Evolutionary conservation across 495 filamentous ascomycete genomes (phyloP).

Genomic region (Penicillium argentinense): DNA sequence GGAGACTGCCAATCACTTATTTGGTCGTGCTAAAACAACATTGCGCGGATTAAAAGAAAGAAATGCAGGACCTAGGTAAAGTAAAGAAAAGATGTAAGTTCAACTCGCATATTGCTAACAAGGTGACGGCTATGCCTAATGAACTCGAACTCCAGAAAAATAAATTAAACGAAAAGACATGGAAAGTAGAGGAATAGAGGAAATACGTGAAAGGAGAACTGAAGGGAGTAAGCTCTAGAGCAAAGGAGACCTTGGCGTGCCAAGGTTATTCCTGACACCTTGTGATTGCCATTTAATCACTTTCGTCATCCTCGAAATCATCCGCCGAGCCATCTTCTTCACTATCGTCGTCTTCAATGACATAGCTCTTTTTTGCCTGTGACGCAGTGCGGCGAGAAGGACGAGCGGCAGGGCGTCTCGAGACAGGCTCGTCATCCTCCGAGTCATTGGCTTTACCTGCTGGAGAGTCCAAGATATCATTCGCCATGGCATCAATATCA

Average conservation of each 20-base stretch:
- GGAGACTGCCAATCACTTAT: no score
- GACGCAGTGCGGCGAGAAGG: constrained; percentile 55
- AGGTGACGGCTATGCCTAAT: no score
- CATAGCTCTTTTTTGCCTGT: constrained; percentile 53
- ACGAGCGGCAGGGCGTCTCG: constrained; percentile 40
- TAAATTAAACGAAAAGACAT: constrained; percentile 11
- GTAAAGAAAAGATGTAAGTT: no score
- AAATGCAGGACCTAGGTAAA: no score
- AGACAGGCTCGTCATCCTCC: constrained; percentile 32
- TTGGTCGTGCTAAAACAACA: no score
- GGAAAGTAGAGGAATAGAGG: background rate
- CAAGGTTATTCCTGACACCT: no score
- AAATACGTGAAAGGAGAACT: background rate
- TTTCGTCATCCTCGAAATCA: constrained; percentile 42
- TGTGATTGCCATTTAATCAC: no score
- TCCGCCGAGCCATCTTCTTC: constrained; percentile 44
- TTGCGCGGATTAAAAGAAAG: no score
- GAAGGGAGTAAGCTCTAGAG: background rate
- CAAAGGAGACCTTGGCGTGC: no score
- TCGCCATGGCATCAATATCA: constrained; percentile 54
- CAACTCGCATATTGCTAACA: no score
- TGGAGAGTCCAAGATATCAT: constrained; percentile 56
- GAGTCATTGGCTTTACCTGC: constrained; percentile 27
- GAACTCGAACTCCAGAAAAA: constrained; percentile 7
- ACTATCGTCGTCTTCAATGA: constrained; percentile 54